Evolutionary conservation across 106 monocot species (phyloP).

Genomic region (Acanthochlamys bracteata): DNA sequence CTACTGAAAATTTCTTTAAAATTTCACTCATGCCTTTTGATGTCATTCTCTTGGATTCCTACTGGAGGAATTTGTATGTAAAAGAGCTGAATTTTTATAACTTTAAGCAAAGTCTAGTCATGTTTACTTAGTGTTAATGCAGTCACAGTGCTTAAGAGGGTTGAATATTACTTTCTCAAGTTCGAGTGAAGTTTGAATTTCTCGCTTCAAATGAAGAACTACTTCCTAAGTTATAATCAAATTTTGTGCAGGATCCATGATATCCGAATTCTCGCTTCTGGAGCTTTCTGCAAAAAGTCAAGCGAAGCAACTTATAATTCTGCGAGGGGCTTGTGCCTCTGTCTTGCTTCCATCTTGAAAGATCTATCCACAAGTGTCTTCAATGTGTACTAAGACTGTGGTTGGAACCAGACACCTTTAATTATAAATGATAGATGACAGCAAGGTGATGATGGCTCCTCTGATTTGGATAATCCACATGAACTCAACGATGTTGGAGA

Average conservation of each 20-base stretch:
- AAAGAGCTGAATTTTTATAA: too few relatives aligned
- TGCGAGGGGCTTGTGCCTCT: background rate
- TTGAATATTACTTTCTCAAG: too few relatives aligned
- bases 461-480: slow-evolving; percentile 40
- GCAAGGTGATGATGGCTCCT: slow-evolving; percentile 45
- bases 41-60: too few relatives aligned
- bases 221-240: too few relatives aligned
- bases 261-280: slow-evolving; percentile 5
- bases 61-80: too few relatives aligned
- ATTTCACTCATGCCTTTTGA: too few relatives aligned
- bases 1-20: too few relatives aligned
- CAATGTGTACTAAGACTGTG: background rate
- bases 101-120: too few relatives aligned
- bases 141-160: too few relatives aligned
- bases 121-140: too few relatives aligned
- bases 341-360: slow-evolving; percentile 1
- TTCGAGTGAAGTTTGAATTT: too few relatives aligned
- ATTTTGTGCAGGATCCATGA: slow-evolving; percentile 15
- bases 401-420: slow-evolving; percentile 32
- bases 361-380: slow-evolving; percentile 3
- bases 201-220: too few relatives aligned
- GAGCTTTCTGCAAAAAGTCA: slow-evolving; percentile 1
- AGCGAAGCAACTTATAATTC: slow-evolving; percentile 7
- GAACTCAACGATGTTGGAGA: slow-evolving; percentile 14
- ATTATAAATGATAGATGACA: slow-evolving; percentile 30